Percentiles rank a stretch among this genome's conserved stretches.
phyloP scores from a whole-genome alignment of 2,329 filamentous ascomycete species.

The Alternaria arborescens region DNA sequence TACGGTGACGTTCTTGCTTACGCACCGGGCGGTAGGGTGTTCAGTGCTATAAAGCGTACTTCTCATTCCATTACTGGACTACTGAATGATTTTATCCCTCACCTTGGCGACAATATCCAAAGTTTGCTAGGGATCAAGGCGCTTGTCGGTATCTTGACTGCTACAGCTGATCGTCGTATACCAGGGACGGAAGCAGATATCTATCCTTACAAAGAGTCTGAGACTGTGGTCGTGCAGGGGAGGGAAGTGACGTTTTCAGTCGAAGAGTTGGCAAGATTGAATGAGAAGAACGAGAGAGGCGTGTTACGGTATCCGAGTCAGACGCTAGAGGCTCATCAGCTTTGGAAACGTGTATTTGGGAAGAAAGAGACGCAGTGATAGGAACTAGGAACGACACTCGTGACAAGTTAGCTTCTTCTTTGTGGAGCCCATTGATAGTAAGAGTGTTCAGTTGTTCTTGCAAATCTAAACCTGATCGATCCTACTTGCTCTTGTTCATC shows the following conservation, averaged over 20 bases:
- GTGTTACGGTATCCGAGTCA: constrained; percentile 42
- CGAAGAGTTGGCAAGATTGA: constrained; percentile 27
- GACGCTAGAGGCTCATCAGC: constrained; percentile 36
- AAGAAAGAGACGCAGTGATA: not conserved
- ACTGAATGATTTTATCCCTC: constrained; percentile 35
- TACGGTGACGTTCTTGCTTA: constrained; percentile 42
- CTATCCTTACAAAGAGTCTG: constrained; percentile 31
- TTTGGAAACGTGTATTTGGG: constrained; percentile 43
- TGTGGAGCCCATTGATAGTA: not conserved
- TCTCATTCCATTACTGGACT: constrained; percentile 16
- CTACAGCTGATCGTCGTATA: constrained; percentile 45
- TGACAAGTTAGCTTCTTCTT: not conserved
- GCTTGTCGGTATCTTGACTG: constrained; percentile 39
- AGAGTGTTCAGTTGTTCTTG: not conserved
- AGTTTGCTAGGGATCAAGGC: constrained; percentile 40
- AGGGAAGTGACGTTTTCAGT: constrained; percentile 21
- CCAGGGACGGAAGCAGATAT: constrained; percentile 38
- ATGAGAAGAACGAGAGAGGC: constrained; percentile 25
- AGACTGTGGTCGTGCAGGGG: constrained; percentile 19
- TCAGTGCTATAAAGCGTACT: constrained; percentile 25
- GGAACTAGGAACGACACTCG: not conserved
- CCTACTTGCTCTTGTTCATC: constrained; percentile 24
- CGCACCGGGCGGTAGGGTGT: constrained; percentile 38
- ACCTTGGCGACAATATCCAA: constrained; percentile 39
- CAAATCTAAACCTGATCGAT: no score